A percentile compares a stretch with the other conserved stretches of the same genome.
Evolutionary conservation across 2,329 filamentous ascomycete species (phyloP).

Genomic region (Chaetomium strumarium): DNA sequence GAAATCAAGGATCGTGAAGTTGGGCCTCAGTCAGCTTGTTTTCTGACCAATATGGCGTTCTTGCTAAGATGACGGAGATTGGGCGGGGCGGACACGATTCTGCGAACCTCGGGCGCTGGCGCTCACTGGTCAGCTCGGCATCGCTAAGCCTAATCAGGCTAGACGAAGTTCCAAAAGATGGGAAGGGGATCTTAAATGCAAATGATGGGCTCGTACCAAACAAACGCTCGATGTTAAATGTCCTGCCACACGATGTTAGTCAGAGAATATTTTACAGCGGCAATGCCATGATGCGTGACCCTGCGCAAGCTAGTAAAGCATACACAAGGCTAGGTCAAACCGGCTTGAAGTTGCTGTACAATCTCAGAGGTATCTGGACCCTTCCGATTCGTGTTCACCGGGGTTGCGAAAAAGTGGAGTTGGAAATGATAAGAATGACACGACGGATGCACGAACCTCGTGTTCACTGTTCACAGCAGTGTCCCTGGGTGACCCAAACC

Average conservation of each 20-base stretch:
- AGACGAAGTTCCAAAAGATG: slow-evolving; percentile 18
- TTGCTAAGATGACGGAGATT: slow-evolving; percentile 16
- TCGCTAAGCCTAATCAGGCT: slow-evolving; percentile 13
- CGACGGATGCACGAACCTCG: slow-evolving; percentile 11
- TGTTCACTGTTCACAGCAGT: slow-evolving; percentile 9
- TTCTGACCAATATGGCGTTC: slow-evolving; percentile 13
- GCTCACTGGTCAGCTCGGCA: slow-evolving; percentile 15
- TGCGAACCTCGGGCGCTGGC: slow-evolving; percentile 7
- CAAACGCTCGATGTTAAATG: slow-evolving; percentile 3
- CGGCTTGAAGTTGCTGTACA: slow-evolving; percentile 18
- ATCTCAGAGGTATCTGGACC: slow-evolving; percentile 5
- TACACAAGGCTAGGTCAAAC: slow-evolving; percentile 6
- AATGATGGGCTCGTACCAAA: slow-evolving; percentile 7
- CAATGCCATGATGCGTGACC: slow-evolving; percentile 1
- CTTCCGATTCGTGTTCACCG: slow-evolving; percentile 1
- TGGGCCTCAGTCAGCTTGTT: slow-evolving; percentile 9
- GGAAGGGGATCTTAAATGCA: not conserved
- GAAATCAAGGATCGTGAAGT: slow-evolving; percentile 5
- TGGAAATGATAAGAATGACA: not conserved
- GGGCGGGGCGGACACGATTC: slow-evolving; percentile 8
- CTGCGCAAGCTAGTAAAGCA: not conserved
- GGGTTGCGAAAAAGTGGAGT: not conserved
- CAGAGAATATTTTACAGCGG: not conserved
- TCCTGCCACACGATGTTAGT: slow-evolving; percentile 5
- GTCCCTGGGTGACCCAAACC: not conserved